Percentiles rank a stretch among this genome's conserved stretches.
phyloP scores from a whole-genome alignment of 192 early-diverging fungal genomes.

The Radiomyces spectabilis region DNA sequence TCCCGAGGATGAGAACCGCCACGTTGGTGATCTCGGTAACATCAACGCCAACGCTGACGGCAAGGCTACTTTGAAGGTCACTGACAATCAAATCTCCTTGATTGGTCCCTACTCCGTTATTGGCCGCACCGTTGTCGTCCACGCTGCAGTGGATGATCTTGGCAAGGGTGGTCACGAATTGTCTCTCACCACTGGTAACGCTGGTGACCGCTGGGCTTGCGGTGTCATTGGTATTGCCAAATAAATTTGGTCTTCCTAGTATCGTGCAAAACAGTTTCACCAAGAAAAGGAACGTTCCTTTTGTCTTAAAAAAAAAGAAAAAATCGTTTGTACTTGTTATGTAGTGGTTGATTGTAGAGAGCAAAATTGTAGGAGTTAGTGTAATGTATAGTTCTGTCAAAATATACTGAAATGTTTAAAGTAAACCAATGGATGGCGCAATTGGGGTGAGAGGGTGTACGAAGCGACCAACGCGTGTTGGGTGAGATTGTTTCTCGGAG shows the following conservation, averaged over 20 bases:
- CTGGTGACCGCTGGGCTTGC: conserved; percentile 80
- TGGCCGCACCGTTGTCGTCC: conserved; percentile 79
- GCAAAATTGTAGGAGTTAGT: too few relatives aligned
- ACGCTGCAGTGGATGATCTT: conserved; percentile 81
- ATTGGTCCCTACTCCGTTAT: conserved; percentile 69
- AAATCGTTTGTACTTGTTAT: too few relatives aligned
- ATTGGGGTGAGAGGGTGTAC: too few relatives aligned
- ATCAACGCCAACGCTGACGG: conserved; percentile 51
- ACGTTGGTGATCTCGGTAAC: conserved; percentile 92
- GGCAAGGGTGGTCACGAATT: conserved; percentile 66
- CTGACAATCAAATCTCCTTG: conserved; percentile 63
- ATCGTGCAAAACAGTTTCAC: background rate
- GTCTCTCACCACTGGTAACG: conserved; percentile 80
- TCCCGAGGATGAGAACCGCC: conserved; percentile 55
- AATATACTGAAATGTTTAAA: too few relatives aligned
- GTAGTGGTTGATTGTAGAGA: too few relatives aligned
- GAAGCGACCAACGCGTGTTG: too few relatives aligned
- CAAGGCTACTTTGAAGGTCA: conserved; percentile 38
- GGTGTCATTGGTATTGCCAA: conserved; percentile 74
- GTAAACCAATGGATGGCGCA: too few relatives aligned
- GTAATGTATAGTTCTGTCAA: too few relatives aligned
- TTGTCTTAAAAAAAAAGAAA: too few relatives aligned
- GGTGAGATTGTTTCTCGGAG: too few relatives aligned
- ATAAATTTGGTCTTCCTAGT: background rate
- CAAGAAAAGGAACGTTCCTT: background rate